Percentiles rank a stretch among this genome's conserved stretches.
These are phyloP conservation scores for Claviceps purpurea DNA, from an alignment of 2,329 filamentous ascomycete genomes.

Conservation along the genomic window DNA sequence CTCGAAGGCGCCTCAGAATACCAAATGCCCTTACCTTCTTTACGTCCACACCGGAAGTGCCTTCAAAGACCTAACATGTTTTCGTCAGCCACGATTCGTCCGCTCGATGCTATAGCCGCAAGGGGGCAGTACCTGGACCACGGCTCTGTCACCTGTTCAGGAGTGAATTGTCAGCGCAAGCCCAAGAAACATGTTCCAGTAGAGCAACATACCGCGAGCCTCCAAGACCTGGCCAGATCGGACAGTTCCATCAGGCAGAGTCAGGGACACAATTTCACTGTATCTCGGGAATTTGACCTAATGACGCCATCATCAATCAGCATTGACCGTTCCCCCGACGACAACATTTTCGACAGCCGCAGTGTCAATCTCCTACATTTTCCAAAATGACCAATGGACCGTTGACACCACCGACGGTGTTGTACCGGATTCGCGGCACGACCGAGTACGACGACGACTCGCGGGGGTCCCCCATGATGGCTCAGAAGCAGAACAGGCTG, in stretches of 20 bases:
- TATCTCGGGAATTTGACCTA: slow-evolving; percentile 95
- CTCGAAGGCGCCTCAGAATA: not conserved
- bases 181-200: not conserved
- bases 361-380: slow-evolving; percentile 48
- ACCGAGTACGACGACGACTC: slow-evolving; percentile 48
- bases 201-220: slow-evolving; percentile 63
- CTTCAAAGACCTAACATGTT: slow-evolving; percentile 72
- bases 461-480: slow-evolving; percentile 41
- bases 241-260: slow-evolving; percentile 86
- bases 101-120: slow-evolving; percentile 2
- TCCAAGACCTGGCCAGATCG: slow-evolving; percentile 93
- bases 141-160: slow-evolving; percentile 65
- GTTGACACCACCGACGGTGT: slow-evolving; percentile 96
- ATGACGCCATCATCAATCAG: slow-evolving; percentile 13
- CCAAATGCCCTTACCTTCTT: slow-evolving; percentile 62
- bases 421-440: slow-evolving; percentile 66
- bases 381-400: slow-evolving; percentile 95
- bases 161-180: slow-evolving; percentile 1
- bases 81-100: slow-evolving; percentile 12
- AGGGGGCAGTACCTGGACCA: slow-evolving; percentile 64
- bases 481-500: slow-evolving; percentile 3
- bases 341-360: not conserved
- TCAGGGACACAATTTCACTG: slow-evolving; percentile 96
- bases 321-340: not conserved
- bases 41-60: slow-evolving; percentile 92